Evolutionary conservation across 805 yeast species (phyloP).

Genomic region (Debaryomyces hansenii): DNA sequence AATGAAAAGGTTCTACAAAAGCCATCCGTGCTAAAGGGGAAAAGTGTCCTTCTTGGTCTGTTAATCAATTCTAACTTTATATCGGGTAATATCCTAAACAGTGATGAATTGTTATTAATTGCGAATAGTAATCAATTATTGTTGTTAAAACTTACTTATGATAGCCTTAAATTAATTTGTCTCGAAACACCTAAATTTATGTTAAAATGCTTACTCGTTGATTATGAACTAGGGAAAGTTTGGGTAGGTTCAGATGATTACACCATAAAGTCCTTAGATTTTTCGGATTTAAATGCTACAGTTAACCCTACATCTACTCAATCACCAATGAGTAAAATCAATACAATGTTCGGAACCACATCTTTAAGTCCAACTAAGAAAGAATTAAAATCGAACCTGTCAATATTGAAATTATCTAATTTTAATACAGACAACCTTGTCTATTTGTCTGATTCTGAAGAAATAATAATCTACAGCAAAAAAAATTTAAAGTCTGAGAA

Average conservation of each 20-base stretch:
- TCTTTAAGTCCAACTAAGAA: conserved; percentile 5
- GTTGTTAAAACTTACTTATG: conserved; percentile 17
- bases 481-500: conserved; percentile 4
- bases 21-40: conserved; percentile 47
- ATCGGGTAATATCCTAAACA: conserved; percentile 32
- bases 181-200: conserved; percentile 15
- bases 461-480: conserved; percentile 29
- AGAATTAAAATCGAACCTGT: neutral
- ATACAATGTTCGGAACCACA: neutral
- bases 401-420: conserved; percentile 27
- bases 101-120: conserved; percentile 35
- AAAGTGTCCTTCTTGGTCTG: conserved; percentile 56
- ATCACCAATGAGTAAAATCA: neutral
- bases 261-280: conserved; percentile 6
- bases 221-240: conserved; percentile 16
- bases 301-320: neutral
- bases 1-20: conserved; percentile 11
- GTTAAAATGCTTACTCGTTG: conserved; percentile 19
- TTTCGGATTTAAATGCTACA: conserved; percentile 10
- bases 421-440: conserved; percentile 23
- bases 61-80: conserved; percentile 52
- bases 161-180: conserved; percentile 15
- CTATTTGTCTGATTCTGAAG: conserved; percentile 36
- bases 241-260: conserved; percentile 24
- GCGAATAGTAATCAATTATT: conserved; percentile 34